Percentiles rank a stretch among this genome's conserved stretches.
Conservation (phyloP, 2,329 filamentous ascomycete genomes). For the Penicillium sumatraense region DNA sequence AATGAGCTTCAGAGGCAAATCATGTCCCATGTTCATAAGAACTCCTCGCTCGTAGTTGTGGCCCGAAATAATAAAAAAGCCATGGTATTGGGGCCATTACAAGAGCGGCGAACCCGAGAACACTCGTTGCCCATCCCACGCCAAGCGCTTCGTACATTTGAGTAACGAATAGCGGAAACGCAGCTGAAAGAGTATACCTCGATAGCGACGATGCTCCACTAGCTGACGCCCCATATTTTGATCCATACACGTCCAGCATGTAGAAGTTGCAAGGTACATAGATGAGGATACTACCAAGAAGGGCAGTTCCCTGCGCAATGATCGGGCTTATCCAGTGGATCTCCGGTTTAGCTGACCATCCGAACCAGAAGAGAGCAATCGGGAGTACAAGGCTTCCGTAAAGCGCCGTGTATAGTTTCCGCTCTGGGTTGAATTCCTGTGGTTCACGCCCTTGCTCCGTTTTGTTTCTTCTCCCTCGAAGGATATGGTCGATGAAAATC, state of each 20-base stretch:
- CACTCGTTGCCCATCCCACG: conserved; percentile 46
- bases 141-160: conserved; percentile 47
- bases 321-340: conserved; percentile 40
- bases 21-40: conserved; percentile 22
- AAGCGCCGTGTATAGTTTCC: conserved; percentile 31
- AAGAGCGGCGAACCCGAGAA: conserved; percentile 43
- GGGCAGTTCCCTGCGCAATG: conserved; percentile 29
- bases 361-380: conserved; percentile 70
- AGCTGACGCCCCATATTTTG: conserved; percentile 44
- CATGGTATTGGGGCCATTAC: conserved; percentile 44
- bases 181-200: conserved; percentile 34
- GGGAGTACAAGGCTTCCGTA: conserved; percentile 42
- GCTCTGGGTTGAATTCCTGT: conserved; percentile 21
- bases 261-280: conserved; percentile 44
- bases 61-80: conserved; percentile 40
- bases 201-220: conserved; percentile 33
- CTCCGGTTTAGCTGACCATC: conserved; percentile 58
- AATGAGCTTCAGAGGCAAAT: no score
- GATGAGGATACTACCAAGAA: conserved; percentile 33
- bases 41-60: conserved; percentile 36
- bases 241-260: conserved; percentile 48
- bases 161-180: conserved; percentile 46
- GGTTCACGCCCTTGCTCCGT: not conserved
- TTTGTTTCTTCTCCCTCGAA: conserved; percentile 57
- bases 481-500: conserved; percentile 53